These are phyloP conservation scores for Ophiostoma sp. DNA, from an alignment of 2,329 filamentous ascomycete genomes.

Conservation along the genomic window DNA sequence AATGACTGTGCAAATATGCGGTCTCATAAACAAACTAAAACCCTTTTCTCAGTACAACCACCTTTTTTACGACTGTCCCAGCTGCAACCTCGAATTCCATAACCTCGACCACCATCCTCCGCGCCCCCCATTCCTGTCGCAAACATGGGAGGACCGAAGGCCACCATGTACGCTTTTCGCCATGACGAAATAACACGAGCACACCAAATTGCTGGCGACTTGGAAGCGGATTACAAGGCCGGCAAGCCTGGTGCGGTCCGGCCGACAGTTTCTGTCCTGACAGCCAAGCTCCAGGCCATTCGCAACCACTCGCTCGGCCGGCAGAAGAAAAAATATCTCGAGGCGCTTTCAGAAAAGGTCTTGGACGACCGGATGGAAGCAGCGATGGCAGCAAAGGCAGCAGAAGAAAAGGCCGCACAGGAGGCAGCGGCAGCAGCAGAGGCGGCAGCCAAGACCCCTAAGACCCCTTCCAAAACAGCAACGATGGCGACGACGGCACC, in stretches of 20 bases:
- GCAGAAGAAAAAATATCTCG: conserved; percentile 27
- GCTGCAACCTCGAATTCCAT: neutral
- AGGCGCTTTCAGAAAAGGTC: conserved; percentile 25
- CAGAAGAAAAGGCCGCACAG: conserved; percentile 6
- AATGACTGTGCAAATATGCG: too few species aligned
- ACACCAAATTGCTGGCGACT: conserved; percentile 6
- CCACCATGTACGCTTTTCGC: conserved; percentile 3
- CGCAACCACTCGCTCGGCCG: conserved; percentile 26
- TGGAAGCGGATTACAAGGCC: conserved; percentile 19
- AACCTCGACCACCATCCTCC: neutral
- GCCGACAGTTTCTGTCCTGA: conserved; percentile 23
- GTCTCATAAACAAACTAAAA: too few species aligned
- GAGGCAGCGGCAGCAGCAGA: neutral
- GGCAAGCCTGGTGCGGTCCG: conserved; percentile 21
- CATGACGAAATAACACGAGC: conserved; percentile 11
- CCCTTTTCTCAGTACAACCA: too few species aligned
- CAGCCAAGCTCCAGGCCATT: conserved; percentile 20
- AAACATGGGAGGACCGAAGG: neutral
- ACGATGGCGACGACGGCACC: neutral
- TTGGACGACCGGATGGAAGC: conserved; percentile 22
- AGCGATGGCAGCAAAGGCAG: conserved; percentile 15
- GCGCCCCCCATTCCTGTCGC: neutral
- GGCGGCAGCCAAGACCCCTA: conserved; percentile 2
- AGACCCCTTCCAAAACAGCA: neutral
- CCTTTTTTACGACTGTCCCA: too few species aligned